Evolutionary conservation across 805 yeast species (phyloP).

Genomic region (Saccharomycopsis schoenii): DNA sequence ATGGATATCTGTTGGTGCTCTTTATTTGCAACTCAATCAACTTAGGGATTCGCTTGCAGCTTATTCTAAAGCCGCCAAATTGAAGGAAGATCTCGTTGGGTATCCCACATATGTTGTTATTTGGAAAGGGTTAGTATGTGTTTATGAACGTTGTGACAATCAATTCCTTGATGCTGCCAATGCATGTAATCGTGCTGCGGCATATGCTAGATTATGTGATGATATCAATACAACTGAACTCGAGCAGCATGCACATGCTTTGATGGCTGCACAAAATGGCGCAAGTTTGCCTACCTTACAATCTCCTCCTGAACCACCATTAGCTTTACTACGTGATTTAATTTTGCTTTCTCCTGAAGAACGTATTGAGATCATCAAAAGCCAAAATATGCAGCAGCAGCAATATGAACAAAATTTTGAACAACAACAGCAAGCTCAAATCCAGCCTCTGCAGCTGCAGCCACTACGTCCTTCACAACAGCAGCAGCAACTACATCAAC

Average conservation of each 20-base stretch:
- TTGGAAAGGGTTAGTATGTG: constrained; percentile 57
- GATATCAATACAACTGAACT: constrained; percentile 31
- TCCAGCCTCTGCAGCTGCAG: constrained; percentile 20
- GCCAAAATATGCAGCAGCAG: constrained; percentile 15
- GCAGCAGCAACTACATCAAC: constrained; percentile 17
- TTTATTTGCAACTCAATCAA: constrained; percentile 50
- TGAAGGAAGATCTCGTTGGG: constrained; percentile 38
- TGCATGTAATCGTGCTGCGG: constrained; percentile 44
- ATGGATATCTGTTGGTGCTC: constrained; percentile 58
- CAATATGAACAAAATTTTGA: constrained; percentile 18
- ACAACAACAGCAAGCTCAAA: constrained; percentile 14
- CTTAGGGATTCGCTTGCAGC: constrained; percentile 59
- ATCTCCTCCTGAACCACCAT: constrained; percentile 40
- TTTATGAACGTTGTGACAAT: constrained; percentile 53
- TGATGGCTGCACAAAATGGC: constrained; percentile 30
- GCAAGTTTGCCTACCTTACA: constrained; percentile 36
- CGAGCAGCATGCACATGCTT: constrained; percentile 35
- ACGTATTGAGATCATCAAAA: constrained; percentile 20
- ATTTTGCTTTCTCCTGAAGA: constrained; percentile 29
- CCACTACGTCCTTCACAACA: constrained; percentile 24
- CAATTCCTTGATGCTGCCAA: constrained; percentile 51
- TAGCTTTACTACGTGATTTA: constrained; percentile 25
- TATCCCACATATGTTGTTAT: constrained; percentile 40
- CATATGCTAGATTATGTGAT: constrained; percentile 39
- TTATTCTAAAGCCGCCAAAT: constrained; percentile 51